These are phyloP conservation scores for Auricularia heimuer DNA, from an alignment of 768 basidiomycete species.

Conservation along the genomic window DNA sequence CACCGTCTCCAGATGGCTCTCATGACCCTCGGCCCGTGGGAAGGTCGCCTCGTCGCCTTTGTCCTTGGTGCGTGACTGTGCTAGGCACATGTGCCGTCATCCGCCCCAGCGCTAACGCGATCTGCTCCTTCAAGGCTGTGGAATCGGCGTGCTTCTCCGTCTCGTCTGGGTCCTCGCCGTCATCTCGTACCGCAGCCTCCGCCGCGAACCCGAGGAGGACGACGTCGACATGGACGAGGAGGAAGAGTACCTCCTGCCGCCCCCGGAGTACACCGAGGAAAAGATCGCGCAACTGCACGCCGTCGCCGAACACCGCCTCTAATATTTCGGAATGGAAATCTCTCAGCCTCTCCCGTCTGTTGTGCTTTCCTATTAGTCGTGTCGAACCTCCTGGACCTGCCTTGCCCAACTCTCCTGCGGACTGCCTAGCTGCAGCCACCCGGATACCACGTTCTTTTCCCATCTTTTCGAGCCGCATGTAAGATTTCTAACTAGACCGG, in stretches of 20 bases:
- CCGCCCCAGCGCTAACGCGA: not conserved
- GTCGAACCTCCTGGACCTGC: too few species aligned
- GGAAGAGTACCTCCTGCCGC: constrained; percentile 39
- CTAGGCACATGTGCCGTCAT: not conserved
- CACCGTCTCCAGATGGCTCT: constrained; percentile 55
- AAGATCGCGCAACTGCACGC: constrained; percentile 24
- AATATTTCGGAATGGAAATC: too few species aligned
- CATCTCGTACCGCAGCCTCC: constrained; percentile 40
- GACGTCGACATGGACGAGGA: constrained; percentile 36
- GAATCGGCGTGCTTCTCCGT: constrained; percentile 70
- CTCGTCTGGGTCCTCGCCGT: constrained; percentile 70
- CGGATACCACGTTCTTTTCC: too few species aligned
- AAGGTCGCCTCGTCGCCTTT: constrained; percentile 73
- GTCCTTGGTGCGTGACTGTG: constrained; percentile 52
- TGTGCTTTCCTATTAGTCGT: too few species aligned
- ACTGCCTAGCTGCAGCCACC: too few species aligned
- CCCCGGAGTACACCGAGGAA: constrained; percentile 53
- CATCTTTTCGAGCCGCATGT: too few species aligned
- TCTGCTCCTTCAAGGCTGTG: constrained; percentile 46
- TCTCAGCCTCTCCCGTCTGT: too few species aligned
- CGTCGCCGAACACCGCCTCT: too few species aligned
- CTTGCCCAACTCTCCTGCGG: too few species aligned
- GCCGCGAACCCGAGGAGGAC: constrained; percentile 25
- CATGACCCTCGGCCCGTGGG: constrained; percentile 68
- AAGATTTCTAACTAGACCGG: too few species aligned